Evolutionary conservation across 2,329 filamentous ascomycete species (phyloP).

Genomic region (Claviceps cyperi): DNA sequence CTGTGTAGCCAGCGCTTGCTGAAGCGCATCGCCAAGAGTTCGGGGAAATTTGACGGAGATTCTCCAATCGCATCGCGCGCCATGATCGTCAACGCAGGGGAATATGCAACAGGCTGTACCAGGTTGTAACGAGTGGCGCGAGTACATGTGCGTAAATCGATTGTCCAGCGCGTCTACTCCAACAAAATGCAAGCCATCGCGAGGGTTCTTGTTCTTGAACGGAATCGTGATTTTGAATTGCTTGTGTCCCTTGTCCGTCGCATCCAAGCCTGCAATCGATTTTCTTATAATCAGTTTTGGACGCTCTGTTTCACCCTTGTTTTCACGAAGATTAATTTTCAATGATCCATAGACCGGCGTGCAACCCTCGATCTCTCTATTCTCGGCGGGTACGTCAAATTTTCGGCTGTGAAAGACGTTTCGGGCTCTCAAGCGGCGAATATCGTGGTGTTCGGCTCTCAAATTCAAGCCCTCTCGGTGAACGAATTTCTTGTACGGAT

Average conservation of each 20-base stretch:
- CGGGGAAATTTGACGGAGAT: slow-evolving; percentile 75
- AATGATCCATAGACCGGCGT: slow-evolving; percentile 41
- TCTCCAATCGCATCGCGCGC: slow-evolving; percentile 72
- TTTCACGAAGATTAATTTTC: slow-evolving; percentile 26
- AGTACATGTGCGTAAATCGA: slow-evolving; percentile 85
- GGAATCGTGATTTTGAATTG: slow-evolving; percentile 49
- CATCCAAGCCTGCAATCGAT: slow-evolving; percentile 21
- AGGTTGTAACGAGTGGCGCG: slow-evolving; percentile 62
- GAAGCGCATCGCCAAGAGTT: slow-evolving; percentile 67
- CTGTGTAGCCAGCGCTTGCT: slow-evolving; percentile 30
- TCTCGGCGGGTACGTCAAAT: slow-evolving; percentile 38
- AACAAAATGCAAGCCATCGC: slow-evolving; percentile 85
- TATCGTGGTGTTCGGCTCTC: slow-evolving; percentile 59
- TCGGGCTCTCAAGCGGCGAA: slow-evolving; percentile 53
- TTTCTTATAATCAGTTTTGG: slow-evolving; percentile 30
- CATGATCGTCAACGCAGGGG: slow-evolving; percentile 79
- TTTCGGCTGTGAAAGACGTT: slow-evolving; percentile 36
- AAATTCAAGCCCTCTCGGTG: slow-evolving; percentile 47
- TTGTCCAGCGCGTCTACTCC: slow-evolving; percentile 66
- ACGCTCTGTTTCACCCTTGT: slow-evolving; percentile 24
- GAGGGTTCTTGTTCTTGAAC: slow-evolving; percentile 59
- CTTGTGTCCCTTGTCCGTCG: slow-evolving; percentile 24
- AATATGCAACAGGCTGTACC: slow-evolving; percentile 78
- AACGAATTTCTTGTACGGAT: slow-evolving; percentile 53
- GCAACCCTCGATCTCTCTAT: slow-evolving; percentile 40